phyloP scores from a whole-genome alignment of 306 rosid species.

The Vigna nakashimae region DNA sequence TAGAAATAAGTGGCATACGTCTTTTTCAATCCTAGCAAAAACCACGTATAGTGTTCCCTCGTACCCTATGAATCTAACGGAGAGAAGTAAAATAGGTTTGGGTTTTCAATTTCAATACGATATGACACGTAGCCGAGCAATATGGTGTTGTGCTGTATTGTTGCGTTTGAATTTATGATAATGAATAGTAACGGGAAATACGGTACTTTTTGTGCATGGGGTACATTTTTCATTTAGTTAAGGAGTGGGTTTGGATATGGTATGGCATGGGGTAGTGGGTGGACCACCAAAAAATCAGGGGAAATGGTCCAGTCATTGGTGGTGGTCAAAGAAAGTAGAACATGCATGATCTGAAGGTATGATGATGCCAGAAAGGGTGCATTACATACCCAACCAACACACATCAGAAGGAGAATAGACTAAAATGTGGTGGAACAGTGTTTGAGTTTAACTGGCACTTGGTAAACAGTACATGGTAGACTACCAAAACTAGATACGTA shows the following conservation, averaged over 20 bases:
- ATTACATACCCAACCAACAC: neutral
- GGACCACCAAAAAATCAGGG: conserved; percentile 46
- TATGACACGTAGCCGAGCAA: neutral
- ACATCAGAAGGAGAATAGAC: neutral
- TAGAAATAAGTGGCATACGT: neutral
- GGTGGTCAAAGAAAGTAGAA: conserved; percentile 43
- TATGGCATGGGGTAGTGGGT: conserved; percentile 9
- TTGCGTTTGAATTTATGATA: conserved; percentile 44
- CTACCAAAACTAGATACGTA: conserved; percentile 35
- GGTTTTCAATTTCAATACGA: conserved; percentile 25
- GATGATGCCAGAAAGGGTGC: conserved; percentile 36
- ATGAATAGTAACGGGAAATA: conserved; percentile 5
- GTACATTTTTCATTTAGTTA: neutral
- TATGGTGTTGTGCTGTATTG: conserved; percentile 2
- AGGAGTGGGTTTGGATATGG: conserved; percentile 25
- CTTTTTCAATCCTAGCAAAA: conserved; percentile 37
- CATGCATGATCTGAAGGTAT: conserved; percentile 22
- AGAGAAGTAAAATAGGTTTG: neutral
- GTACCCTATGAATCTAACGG: conserved; percentile 20
- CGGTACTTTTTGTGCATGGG: conserved; percentile 24
- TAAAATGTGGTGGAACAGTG: neutral
- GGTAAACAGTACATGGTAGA: conserved; percentile 41
- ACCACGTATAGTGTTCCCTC: neutral
- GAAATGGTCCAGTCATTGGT: conserved; percentile 35
- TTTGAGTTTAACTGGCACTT: conserved; percentile 38